Conservation (phyloP, 768 basidiomycete species). For the Porphyrellus cyaneotinctus region DNA sequence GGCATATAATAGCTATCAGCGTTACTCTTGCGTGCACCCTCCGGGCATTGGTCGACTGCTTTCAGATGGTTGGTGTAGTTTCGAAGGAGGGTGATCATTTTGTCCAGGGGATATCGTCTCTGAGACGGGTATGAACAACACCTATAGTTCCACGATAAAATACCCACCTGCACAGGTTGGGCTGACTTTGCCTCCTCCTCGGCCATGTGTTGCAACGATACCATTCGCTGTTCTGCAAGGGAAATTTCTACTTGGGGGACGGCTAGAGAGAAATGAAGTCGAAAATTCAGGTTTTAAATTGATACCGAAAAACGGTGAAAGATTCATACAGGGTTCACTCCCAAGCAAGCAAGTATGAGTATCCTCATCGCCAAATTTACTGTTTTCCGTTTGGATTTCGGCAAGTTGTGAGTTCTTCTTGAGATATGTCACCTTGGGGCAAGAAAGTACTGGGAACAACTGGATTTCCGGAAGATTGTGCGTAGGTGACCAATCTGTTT, state of each 20-base stretch:
- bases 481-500: conserved; percentile 61
- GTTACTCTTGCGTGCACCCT: conserved; percentile 29
- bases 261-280: conserved; percentile 35
- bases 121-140: conserved; percentile 11
- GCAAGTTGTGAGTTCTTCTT: conserved; percentile 50
- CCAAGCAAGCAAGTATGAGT: conserved; percentile 82
- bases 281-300: not conserved
- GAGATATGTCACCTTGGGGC: conserved; percentile 82
- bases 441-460: conserved; percentile 66
- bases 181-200: conserved; percentile 11
- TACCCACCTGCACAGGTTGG: conserved; percentile 15
- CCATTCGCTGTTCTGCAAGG: conserved; percentile 52
- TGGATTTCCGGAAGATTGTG: conserved; percentile 55
- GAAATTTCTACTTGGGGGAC: conserved; percentile 62
- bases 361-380: conserved; percentile 83
- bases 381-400: conserved; percentile 41
- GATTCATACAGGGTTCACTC: conserved; percentile 56
- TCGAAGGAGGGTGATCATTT: conserved; percentile 57
- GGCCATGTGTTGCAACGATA: conserved; percentile 37
- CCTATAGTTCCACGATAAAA: not conserved
- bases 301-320: conserved; percentile 1
- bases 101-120: conserved; percentile 29
- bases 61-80: conserved; percentile 56
- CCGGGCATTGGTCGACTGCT: conserved; percentile 39
- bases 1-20: conserved; percentile 59